Evolutionary conservation across 2,329 filamentous ascomycete species (phyloP).

Genomic region (Claviceps purpurea): DNA sequence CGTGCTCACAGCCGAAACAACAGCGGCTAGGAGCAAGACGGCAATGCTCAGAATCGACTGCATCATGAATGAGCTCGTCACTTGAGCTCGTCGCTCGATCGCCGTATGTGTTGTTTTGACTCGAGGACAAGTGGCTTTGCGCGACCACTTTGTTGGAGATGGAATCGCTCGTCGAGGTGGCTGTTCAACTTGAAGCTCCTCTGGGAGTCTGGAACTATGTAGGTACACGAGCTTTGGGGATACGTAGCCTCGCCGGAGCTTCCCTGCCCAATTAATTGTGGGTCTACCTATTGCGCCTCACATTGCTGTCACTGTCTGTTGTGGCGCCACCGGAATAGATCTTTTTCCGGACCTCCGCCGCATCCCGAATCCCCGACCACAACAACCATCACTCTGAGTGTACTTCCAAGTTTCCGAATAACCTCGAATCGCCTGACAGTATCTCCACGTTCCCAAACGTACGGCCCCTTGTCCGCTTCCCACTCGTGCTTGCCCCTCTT

Average conservation of each 20-base stretch:
- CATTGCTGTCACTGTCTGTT: not conserved
- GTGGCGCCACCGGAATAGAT: not conserved
- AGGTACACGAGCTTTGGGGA: conserved; percentile 12
- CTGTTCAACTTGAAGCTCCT: conserved; percentile 7
- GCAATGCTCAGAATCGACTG: conserved; percentile 60
- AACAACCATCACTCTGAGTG: not conserved
- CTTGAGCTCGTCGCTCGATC: not conserved
- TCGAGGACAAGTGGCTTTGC: not conserved
- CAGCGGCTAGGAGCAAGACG: conserved; percentile 50
- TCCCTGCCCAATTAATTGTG: not conserved
- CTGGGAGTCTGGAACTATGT: not conserved
- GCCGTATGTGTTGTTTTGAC: not conserved
- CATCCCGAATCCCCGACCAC: not conserved
- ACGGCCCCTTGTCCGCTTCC: not conserved
- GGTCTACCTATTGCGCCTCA: not conserved
- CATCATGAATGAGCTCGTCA: conserved; percentile 35
- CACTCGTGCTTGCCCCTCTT: not conserved
- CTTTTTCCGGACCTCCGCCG: not conserved
- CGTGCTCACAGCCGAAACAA: conserved; percentile 64
- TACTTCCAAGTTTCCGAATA: conserved; percentile 1
- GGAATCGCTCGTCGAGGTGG: not conserved
- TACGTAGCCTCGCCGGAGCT: conserved; percentile 22
- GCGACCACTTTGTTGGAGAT: not conserved
- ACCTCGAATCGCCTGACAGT: not conserved
- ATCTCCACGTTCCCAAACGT: too few relatives aligned